phyloP scores from a whole-genome alignment of 257 asterid species.

The Capsicum pubescens region DNA sequence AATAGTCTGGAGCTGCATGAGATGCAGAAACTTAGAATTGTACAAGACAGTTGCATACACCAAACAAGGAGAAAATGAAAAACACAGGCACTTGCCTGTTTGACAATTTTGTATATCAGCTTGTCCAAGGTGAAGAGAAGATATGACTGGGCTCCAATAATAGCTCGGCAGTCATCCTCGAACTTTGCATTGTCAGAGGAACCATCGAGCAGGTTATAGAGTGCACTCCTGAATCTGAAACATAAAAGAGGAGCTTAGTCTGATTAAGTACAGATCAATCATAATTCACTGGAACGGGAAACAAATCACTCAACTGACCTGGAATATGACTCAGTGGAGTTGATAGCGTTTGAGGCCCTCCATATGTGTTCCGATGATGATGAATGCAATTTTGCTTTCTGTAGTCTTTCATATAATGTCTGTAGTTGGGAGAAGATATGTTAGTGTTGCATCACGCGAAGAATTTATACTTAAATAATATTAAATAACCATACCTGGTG shows the following conservation, averaged over 20 bases:
- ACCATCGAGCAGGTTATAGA: conserved; percentile 76
- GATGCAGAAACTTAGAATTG: conserved; percentile 11
- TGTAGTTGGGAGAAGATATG: conserved; percentile 42
- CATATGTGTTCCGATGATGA: conserved; percentile 75
- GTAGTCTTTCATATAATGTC: conserved; percentile 88
- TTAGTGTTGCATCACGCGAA: conserved; percentile 28
- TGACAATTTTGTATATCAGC: conserved; percentile 85
- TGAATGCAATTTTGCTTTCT: conserved; percentile 73
- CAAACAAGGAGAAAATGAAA: neutral
- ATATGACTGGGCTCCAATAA: conserved; percentile 89
- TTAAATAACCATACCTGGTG: conserved; percentile 64
- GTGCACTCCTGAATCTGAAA: conserved; percentile 82
- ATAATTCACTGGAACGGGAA: conserved; percentile 11
- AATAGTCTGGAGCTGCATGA: conserved; percentile 42
- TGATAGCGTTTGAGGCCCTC: conserved; percentile 58
- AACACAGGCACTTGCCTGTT: conserved; percentile 60
- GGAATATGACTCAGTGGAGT: conserved; percentile 66
- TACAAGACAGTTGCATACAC: conserved; percentile 24
- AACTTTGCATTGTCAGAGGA: conserved; percentile 81
- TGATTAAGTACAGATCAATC: conserved; percentile 31
- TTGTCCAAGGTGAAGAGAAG: conserved; percentile 89
- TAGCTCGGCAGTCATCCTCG: conserved; percentile 96
- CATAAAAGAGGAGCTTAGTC: conserved; percentile 34
- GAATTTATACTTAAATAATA: neutral
- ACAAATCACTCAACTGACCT: conserved; percentile 50